Base-by-base conservation (phyloP, 2,329 filamentous ascomycete species). In the Trichoderma guizhouense region DNA sequence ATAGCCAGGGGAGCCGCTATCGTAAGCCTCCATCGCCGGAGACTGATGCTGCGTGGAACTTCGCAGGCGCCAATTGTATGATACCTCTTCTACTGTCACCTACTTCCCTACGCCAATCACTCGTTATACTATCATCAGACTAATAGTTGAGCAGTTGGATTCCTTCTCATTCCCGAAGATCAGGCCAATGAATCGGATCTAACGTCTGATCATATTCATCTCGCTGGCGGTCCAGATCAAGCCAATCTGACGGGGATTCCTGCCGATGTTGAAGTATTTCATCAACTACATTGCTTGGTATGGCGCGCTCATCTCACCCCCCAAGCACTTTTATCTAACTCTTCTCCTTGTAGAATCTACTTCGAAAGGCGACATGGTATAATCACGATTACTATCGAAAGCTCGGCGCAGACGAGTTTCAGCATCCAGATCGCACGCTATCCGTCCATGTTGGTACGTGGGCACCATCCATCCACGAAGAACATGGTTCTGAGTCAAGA, bases 381-480 rank as follows among this genome's bases (percentile, higher is more conserved):
- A 63, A 63, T 28, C 60, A 63, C 12, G 60, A 63, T 39, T 63
- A 63, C 15, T 63, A 63, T 63, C 60, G 60, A n/a, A 63, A 63
- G 34, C 60, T 63, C 34, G 60, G 60, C 24, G 15, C 12, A 8
- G 60, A 63, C 24, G 60, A 63, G 34, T 63, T 63, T n/a, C 34
- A 39, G 7, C 60, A 63, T 39, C 60, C 60, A 18, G 60, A 63
- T 14, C 24, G 36, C 34, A 47, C 43, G n/a, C 1, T 47, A 47
- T 47, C 43, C n/a, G 43, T 47, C 43, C 43, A 47, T 5, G 43
- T 47, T 21, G 43, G 43, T 47, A 47, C 18, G 43, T 6, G n/a
- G 43, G 18, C 43, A 21, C 43, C n/a, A 47, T n/a, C 8, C 18
- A 21, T 11, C 18, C 3, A 11, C 9, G 18, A 47, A 21, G 43